These are phyloP conservation scores for Tilletia horrida DNA, from an alignment of 1,284 basidiomycete genomes.

Conservation along the genomic window DNA sequence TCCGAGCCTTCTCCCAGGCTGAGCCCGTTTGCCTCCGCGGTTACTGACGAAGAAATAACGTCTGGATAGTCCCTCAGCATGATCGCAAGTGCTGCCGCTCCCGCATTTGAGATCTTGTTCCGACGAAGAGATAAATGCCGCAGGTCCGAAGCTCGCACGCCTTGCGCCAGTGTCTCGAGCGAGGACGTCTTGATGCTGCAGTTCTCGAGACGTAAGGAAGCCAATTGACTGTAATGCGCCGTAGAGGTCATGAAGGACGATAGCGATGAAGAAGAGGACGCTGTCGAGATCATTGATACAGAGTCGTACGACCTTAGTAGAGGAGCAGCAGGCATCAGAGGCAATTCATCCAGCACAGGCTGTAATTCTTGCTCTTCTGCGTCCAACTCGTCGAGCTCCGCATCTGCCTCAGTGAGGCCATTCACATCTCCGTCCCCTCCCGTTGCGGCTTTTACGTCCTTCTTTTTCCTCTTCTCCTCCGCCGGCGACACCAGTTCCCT, in stretches of 20 bases:
- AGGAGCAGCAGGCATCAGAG: slow-evolving; percentile 45
- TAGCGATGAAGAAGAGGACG: neutral
- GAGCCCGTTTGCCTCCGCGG: neutral
- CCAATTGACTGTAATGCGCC: slow-evolving; percentile 31
- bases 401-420: slow-evolving; percentile 22
- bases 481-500: slow-evolving; percentile 8
- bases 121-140: slow-evolving; percentile 49
- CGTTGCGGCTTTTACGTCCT: slow-evolving; percentile 12
- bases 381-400: neutral
- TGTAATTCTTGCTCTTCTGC: slow-evolving; percentile 38
- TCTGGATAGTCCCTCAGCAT: slow-evolving; percentile 47
- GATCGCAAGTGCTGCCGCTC: slow-evolving; percentile 35
- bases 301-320: slow-evolving; percentile 31
- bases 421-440: slow-evolving; percentile 9
- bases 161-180: slow-evolving; percentile 42
- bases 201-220: slow-evolving; percentile 47
- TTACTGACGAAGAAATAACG: neutral
- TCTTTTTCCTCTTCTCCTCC: slow-evolving; percentile 17
- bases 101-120: slow-evolving; percentile 38
- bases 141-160: slow-evolving; percentile 45
- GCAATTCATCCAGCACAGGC: slow-evolving; percentile 32
- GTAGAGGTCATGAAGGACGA: slow-evolving; percentile 24
- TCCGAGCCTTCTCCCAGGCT: neutral
- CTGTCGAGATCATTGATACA: neutral
- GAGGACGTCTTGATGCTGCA: slow-evolving; percentile 40